phyloP scores from a whole-genome alignment of 768 basidiomycete genomes.

The Suillus bovinus region DNA sequence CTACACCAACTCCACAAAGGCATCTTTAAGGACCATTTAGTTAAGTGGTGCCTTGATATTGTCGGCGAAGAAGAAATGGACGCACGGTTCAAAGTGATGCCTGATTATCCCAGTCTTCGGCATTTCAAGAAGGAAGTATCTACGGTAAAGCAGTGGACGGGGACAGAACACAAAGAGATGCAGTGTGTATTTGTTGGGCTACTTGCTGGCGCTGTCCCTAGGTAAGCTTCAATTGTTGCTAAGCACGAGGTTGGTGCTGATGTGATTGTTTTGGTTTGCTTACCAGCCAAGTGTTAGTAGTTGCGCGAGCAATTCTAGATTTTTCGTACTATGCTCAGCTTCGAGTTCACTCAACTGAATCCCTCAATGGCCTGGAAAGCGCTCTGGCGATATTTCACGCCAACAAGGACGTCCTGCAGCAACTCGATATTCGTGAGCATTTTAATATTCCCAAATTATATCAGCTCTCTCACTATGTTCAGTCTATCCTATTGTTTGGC shows the following conservation, averaged over 20 bases:
- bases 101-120: slow-evolving; percentile 13
- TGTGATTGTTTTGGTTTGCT: background rate
- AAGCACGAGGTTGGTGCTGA: slow-evolving; percentile 2
- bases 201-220: slow-evolving; percentile 25
- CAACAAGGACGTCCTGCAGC: slow-evolving; percentile 29
- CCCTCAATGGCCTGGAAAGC: slow-evolving; percentile 25
- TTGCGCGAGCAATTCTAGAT: slow-evolving; percentile 32
- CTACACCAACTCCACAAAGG: slow-evolving; percentile 53
- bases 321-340: slow-evolving; percentile 35
- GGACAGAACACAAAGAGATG: slow-evolving; percentile 42
- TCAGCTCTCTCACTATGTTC: slow-evolving; percentile 27
- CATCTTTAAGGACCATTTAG: slow-evolving; percentile 44
- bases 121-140: slow-evolving; percentile 47
- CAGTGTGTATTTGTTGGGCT: slow-evolving; percentile 34
- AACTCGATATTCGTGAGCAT: slow-evolving; percentile 24
- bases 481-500: no score
- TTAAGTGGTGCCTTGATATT: slow-evolving; percentile 33
- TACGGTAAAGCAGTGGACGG: slow-evolving; percentile 42
- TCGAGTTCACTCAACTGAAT: slow-evolving; percentile 26
- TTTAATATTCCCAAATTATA: slow-evolving; percentile 43
- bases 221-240: background rate
- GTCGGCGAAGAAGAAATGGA: slow-evolving; percentile 18
- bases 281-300: slow-evolving; percentile 19
- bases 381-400: slow-evolving; percentile 29
- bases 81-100: slow-evolving; percentile 15